Conservation (phyloP, 2,329 filamentous ascomycete species). For the Ceratocystiopsis sp. region DNA sequence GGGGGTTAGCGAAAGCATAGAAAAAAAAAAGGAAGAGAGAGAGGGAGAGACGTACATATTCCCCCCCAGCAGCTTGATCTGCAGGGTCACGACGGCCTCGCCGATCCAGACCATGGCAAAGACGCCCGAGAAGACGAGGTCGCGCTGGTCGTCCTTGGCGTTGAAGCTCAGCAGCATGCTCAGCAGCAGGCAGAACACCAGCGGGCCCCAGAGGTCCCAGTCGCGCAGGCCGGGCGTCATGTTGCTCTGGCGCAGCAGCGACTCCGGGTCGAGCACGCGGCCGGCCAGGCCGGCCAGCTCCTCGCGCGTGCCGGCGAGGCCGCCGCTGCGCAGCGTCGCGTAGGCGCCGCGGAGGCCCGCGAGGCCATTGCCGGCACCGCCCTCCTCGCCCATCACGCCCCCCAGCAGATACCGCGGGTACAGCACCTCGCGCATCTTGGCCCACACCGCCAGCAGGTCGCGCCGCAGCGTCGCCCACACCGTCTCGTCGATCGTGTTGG, state of each 20-base stretch:
- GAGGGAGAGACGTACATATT: conserved; percentile 58
- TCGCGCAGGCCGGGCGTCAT: conserved; percentile 87
- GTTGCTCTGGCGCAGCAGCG: conserved; percentile 39
- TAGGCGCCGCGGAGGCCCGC: conserved; percentile 38
- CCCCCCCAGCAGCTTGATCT: conserved; percentile 90
- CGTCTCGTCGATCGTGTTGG: conserved; percentile 90
- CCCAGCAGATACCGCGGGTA: conserved; percentile 86
- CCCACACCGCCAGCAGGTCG: conserved; percentile 85
- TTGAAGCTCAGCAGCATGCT: conserved; percentile 60
- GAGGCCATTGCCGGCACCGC: background rate
- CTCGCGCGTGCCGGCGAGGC: conserved; percentile 41
- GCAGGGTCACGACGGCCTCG: conserved; percentile 89
- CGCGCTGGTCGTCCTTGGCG: conserved; percentile 63
- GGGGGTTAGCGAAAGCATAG: conserved; percentile 9
- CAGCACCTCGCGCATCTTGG: conserved; percentile 93
- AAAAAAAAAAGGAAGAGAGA: background rate
- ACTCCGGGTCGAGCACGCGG: conserved; percentile 46
- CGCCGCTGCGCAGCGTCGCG: conserved; percentile 40
- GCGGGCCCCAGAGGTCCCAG: conserved; percentile 96
- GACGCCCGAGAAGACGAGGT: conserved; percentile 83
- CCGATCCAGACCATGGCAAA: conserved; percentile 96
- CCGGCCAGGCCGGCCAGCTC: conserved; percentile 45
- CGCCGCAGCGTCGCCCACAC: conserved; percentile 95
- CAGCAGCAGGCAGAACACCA: conserved; percentile 83
- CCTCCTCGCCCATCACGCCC: conserved; percentile 34